Conservation (phyloP, 2,329 filamentous ascomycete species). For the Diaporthe citriasiana region DNA sequence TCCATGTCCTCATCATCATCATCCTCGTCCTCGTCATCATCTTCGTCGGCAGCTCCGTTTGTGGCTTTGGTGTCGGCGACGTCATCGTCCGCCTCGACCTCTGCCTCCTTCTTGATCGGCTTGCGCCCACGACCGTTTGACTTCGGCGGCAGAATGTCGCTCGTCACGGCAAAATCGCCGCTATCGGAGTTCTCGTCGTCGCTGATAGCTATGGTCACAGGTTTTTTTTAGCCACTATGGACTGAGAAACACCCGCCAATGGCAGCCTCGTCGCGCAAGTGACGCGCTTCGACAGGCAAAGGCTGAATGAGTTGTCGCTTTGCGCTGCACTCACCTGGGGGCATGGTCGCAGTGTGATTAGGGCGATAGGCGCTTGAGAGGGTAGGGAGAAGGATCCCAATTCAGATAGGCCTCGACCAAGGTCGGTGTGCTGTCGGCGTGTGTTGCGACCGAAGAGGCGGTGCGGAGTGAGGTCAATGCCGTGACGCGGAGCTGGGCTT, state of each 20-base stretch:
- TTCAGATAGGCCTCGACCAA: neutral
- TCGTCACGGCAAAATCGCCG: constrained; percentile 46
- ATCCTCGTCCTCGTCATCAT: constrained; percentile 46
- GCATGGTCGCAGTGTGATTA: constrained; percentile 25
- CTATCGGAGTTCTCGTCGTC: constrained; percentile 58
- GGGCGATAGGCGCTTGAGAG: neutral
- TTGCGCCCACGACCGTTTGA: constrained; percentile 41
- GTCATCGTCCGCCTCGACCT: constrained; percentile 45
- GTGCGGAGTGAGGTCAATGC: constrained; percentile 7
- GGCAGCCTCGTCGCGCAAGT: neutral
- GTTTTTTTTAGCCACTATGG: neutral
- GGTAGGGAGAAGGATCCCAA: too few species aligned
- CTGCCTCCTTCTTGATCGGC: constrained; percentile 43
- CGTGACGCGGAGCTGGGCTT: constrained; percentile 26
- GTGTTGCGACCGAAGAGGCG: constrained; percentile 32
- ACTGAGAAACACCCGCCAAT: neutral
- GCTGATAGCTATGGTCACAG: constrained; percentile 54
- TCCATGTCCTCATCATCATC: constrained; percentile 49
- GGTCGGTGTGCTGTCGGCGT: neutral
- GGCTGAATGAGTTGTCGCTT: neutral
- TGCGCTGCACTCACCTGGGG: constrained; percentile 36
- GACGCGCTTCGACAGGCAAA: constrained; percentile 31
- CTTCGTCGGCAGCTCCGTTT: constrained; percentile 41
- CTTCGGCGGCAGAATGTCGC: constrained; percentile 43
- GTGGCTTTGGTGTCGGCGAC: constrained; percentile 24